A percentile compares a stretch with the other conserved stretches of the same genome.
Conservation (phyloP, 2,329 filamentous ascomycete species). For the Arachnopeziza araneosa region DNA sequence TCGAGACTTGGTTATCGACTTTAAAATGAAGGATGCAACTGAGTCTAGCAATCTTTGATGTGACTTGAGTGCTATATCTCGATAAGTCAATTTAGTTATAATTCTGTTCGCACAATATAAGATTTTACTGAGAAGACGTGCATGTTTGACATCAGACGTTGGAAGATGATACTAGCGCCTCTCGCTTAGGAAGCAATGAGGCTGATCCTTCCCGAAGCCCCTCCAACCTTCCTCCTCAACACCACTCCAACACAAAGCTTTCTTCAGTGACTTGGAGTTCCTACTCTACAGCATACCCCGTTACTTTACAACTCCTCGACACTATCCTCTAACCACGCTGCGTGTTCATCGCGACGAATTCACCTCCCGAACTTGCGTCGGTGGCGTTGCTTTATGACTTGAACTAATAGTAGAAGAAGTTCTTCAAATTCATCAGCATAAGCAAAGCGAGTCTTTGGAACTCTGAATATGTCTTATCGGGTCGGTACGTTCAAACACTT, state of each 20-base stretch:
- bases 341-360: background rate
- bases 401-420: background rate
- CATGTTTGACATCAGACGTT: too few species aligned
- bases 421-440: background rate
- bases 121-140: too few species aligned
- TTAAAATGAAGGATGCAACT: too few species aligned
- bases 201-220: background rate
- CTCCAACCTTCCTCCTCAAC: background rate
- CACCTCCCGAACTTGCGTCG: background rate
- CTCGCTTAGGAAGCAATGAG: background rate
- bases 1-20: too few species aligned
- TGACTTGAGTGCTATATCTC: too few species aligned
- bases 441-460: background rate
- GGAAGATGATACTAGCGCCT: background rate
- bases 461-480: conserved; percentile 6
- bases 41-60: too few species aligned
- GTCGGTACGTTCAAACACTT: conserved; percentile 4
- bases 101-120: too few species aligned
- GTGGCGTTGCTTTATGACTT: background rate
- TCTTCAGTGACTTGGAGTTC: background rate
- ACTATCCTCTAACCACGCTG: background rate
- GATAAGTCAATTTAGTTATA: too few species aligned
- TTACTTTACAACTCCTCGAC: background rate
- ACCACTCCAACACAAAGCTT: background rate
- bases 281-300: background rate